These are phyloP conservation scores for Stereocaulon alpinum DNA, from an alignment of 495 filamentous ascomycete species.

Conservation along the genomic window DNA sequence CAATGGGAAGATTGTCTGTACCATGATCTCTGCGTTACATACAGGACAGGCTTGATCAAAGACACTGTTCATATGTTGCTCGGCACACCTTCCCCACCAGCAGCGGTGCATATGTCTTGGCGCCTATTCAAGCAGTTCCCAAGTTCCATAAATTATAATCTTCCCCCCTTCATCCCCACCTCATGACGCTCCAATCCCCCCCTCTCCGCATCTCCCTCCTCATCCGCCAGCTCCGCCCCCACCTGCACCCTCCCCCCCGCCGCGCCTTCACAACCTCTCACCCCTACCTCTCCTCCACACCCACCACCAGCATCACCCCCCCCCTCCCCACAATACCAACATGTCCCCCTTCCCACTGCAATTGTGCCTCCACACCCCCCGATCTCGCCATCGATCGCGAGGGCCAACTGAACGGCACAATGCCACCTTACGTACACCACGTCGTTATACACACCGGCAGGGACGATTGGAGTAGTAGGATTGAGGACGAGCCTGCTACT, in stretches of 20 bases:
- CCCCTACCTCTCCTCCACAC: background rate
- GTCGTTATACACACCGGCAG: conserved; percentile 72
- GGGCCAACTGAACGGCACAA: conserved; percentile 58
- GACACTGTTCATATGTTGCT: too few relatives aligned
- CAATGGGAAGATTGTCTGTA: too few relatives aligned
- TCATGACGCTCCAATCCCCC: background rate
- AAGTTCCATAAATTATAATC: too few relatives aligned
- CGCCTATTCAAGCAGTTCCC: too few relatives aligned
- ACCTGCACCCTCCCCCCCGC: too few relatives aligned
- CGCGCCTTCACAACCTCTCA: background rate
- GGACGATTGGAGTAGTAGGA: conserved; percentile 63
- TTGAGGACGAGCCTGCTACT: conserved; percentile 49
- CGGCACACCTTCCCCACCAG: too few relatives aligned
- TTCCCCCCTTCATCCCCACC: background rate
- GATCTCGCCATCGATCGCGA: conserved; percentile 66
- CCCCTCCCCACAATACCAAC: conserved; percentile 41
- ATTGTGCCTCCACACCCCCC: conserved; percentile 56
- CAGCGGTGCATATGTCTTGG: too few relatives aligned
- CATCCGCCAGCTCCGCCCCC: background rate
- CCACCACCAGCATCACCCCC: too few relatives aligned
- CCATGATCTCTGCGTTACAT: too few relatives aligned
- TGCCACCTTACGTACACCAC: conserved; percentile 72
- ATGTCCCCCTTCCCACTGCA: conserved; percentile 64
- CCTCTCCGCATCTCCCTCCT: background rate
- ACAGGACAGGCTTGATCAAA: too few relatives aligned